phyloP scores from a whole-genome alignment of 352 stramenopile species.

The Nothophytophthora sp. region DNA sequence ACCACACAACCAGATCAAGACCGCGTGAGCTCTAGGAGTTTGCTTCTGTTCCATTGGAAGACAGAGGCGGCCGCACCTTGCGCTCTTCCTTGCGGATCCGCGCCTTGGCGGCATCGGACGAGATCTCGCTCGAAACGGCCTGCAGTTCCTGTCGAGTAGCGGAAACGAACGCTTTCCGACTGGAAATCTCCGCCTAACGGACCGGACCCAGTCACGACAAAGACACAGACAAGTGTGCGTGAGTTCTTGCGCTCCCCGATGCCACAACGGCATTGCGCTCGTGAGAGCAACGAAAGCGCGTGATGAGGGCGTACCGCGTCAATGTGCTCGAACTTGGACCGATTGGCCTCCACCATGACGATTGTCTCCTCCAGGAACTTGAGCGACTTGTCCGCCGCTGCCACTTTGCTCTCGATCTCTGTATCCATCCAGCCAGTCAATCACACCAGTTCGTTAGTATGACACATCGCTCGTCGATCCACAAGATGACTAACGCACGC shows the following conservation, averaged over 20 bases:
- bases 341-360: constrained; percentile 79
- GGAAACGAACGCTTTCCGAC: constrained; percentile 71
- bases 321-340: constrained; percentile 83
- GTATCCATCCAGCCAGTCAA: not conserved
- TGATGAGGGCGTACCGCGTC: constrained; percentile 38
- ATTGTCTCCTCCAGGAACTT: constrained; percentile 86
- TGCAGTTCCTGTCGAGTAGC: constrained; percentile 64
- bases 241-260: too few relatives aligned
- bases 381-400: constrained; percentile 68
- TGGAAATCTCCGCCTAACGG: constrained; percentile 51
- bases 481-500: too few relatives aligned
- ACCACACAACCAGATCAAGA: not conserved
- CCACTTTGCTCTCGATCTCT: constrained; percentile 64
- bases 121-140: constrained; percentile 52
- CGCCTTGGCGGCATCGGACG: constrained; percentile 56
- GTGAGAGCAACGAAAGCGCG: not conserved
- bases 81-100: constrained; percentile 64
- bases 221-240: not conserved
- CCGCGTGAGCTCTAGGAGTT: too few relatives aligned
- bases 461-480: too few relatives aligned
- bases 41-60: not conserved
- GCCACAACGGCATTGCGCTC: too few relatives aligned
- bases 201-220: not conserved
- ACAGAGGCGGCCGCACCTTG: constrained; percentile 32
- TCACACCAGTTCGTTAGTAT: not conserved